These are phyloP conservation scores for Penicillium cinerascens DNA, from an alignment of 495 filamentous ascomycete species.

Conservation along the genomic window DNA sequence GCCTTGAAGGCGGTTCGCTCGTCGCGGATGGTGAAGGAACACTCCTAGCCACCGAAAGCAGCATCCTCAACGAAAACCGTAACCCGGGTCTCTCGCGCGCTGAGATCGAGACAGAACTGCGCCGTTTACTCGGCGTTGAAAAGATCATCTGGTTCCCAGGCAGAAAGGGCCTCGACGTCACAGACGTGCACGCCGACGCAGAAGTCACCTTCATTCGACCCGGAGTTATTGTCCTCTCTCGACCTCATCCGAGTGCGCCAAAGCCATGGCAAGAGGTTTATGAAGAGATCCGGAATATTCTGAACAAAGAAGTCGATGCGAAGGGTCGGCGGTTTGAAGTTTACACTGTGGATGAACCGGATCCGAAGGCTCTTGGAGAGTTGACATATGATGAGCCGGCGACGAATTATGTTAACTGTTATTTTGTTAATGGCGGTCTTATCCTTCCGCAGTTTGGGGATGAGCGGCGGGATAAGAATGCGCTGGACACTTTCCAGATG, in stretches of 20 bases:
- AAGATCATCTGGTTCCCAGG: conserved; percentile 30
- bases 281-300: conserved; percentile 12
- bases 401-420: conserved; percentile 26
- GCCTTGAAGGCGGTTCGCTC: conserved; percentile 22
- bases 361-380: conserved; percentile 4
- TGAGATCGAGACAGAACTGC: conserved; percentile 19
- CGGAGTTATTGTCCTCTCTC: conserved; percentile 18
- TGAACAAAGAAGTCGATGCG: conserved; percentile 12
- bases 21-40: conserved; percentile 28
- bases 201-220: conserved; percentile 18
- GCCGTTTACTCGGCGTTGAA: conserved; percentile 12
- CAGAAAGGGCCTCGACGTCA: conserved; percentile 15
- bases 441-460: conserved; percentile 25
- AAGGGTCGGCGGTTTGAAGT: conserved; percentile 16
- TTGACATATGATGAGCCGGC: conserved; percentile 12
- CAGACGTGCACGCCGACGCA: conserved; percentile 24
- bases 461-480: conserved; percentile 7
- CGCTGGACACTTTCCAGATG: conserved; percentile 8
- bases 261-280: conserved; percentile 10
- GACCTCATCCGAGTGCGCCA: conserved; percentile 7
- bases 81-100: conserved; percentile 13
- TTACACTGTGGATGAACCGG: conserved; percentile 4
- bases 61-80: conserved; percentile 20
- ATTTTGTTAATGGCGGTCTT: conserved; percentile 24
- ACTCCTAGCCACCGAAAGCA: conserved; percentile 24